Base-by-base conservation (phyloP, 345 rosid genomes). In the Salix caprea region DNA sequence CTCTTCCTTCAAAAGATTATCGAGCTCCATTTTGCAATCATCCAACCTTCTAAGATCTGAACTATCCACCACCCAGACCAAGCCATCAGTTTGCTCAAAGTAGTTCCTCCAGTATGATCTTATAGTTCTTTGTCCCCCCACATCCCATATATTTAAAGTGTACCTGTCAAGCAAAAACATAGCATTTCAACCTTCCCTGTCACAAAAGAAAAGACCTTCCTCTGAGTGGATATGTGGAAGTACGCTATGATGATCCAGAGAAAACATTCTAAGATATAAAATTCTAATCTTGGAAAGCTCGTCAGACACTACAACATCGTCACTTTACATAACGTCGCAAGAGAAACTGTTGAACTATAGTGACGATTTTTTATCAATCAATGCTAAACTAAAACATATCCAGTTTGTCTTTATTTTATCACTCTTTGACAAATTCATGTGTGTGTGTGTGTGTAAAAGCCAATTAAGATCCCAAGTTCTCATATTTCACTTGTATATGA, bases 41-140 rank as follows among this genome's bases (percentile, higher is more conserved):
- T 91, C 93, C 71, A 95, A 78, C 80, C 98, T 89, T 81, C 98
- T 86, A 62, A 93, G 90, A 85, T 96, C 94, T 12, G 96, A 96
- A 83, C 98, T 91, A 82, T 93, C 97, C 14, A 93, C 99, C 19
- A 91, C 98, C 97, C 98, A 93, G 42, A 93, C 92, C 83, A 95
- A 84, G 54, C 99, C 99, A 90, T 96, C 98, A 58, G 97, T 95
- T 85, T 90, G 94, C 87, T 95, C 98, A 82, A 95, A 93, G 86
- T 95, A 91, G 80, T 95, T 95, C 87, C 98, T 90, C 98, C 97
- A 95, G 34, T 93, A 93, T 0, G 97, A 90, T 83, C 99, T 88
- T 82, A 95, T 90, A 4, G 96, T 95, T 83, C 90, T 90, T 77
- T 95, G 97, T 37, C 99, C 98, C 18, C 99, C 97, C 2, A 91